These are phyloP conservation scores for Aeschynomene evenia DNA, from an alignment of 306 rosid species.

Conservation along the genomic window DNA sequence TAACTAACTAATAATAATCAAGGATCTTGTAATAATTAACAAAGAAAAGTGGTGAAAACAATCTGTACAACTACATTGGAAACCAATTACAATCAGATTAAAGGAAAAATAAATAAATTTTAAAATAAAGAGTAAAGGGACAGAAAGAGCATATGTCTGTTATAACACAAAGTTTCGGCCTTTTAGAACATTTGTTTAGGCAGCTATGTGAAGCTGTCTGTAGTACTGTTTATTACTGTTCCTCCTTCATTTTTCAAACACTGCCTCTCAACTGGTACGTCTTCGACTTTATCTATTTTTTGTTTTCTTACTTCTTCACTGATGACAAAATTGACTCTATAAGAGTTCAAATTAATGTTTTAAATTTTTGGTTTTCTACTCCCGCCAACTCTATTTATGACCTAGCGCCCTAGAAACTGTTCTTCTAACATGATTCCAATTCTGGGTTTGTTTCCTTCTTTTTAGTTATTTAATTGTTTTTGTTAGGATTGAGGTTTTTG, in stretches of 20 bases:
- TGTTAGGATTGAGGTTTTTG: background rate
- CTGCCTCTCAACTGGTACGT: background rate
- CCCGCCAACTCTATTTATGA: background rate
- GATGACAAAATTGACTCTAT: background rate
- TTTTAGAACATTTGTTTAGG: background rate
- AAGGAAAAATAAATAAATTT: background rate
- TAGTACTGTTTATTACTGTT: background rate
- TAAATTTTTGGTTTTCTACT: background rate
- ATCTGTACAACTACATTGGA: background rate
- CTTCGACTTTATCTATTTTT: background rate
- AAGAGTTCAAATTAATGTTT: background rate
- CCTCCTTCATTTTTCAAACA: background rate
- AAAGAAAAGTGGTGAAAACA: background rate
- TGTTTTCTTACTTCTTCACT: background rate
- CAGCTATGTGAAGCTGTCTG: background rate
- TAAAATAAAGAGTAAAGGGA: background rate
- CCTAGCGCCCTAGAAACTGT: background rate
- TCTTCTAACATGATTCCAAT: slow-evolving; percentile 14
- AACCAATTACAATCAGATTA: no score
- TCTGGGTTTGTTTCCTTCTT: slow-evolving; percentile 15
- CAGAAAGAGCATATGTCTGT: slow-evolving; percentile 23
- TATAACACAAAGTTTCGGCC: background rate
- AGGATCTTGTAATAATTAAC: background rate
- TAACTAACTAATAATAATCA: background rate
- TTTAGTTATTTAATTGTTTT: background rate